phyloP scores from a whole-genome alignment of 129 eudicot species.

The Tagetes erecta region DNA sequence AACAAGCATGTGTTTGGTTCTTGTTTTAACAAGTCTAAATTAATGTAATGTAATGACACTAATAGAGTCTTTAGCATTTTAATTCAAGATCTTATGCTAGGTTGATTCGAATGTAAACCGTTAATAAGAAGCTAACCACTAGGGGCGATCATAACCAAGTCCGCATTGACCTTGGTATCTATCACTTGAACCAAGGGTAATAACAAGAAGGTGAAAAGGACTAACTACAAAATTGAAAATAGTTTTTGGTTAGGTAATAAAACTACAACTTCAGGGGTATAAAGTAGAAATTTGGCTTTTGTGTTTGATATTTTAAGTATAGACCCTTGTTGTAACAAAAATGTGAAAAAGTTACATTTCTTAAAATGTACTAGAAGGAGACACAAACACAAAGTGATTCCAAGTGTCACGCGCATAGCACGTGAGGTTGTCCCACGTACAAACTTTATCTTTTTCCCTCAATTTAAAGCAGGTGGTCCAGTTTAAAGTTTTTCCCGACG shows the following conservation, averaged over 20 bases:
- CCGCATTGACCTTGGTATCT: background rate
- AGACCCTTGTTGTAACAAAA: slow-evolving; percentile 11
- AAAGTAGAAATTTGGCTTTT: background rate
- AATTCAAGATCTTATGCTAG: background rate
- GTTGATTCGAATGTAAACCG: background rate
- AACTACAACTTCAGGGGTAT: background rate
- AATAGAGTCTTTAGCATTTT: background rate
- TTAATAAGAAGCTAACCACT: background rate
- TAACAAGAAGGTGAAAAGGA: background rate
- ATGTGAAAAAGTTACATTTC: slow-evolving; percentile 3
- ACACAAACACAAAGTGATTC: slow-evolving; percentile 28
- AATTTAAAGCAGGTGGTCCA: slow-evolving; percentile 61
- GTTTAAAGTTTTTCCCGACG: slow-evolving; percentile 41
- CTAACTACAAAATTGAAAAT: background rate
- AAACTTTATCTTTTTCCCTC: slow-evolving; percentile 36
- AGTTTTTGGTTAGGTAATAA: slow-evolving; percentile 4
- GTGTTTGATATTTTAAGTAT: slow-evolving; percentile 5
- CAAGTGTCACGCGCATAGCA: slow-evolving; percentile 41
- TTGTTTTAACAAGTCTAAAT: background rate
- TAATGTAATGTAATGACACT: background rate
- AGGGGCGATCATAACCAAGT: background rate
- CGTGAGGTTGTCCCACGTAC: slow-evolving; percentile 33
- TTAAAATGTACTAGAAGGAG: slow-evolving; percentile 15
- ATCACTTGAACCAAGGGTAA: background rate
- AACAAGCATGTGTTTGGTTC: background rate